Evolutionary conservation across 129 eudicot genomes (phyloP).

Genomic region (Oenanthe sinensis): DNA sequence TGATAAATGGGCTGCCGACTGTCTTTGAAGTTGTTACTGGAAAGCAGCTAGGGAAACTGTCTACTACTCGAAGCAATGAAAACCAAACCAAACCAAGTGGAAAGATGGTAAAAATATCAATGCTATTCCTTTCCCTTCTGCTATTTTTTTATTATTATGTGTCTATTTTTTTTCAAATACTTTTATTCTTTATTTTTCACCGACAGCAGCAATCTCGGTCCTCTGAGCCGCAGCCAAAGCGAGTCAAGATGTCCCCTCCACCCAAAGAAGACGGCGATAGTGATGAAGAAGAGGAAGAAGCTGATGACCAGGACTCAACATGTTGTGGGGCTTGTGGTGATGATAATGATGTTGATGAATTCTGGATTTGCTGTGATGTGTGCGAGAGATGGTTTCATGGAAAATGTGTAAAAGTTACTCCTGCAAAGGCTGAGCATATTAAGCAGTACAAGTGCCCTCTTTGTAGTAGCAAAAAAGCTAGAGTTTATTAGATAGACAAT

Average conservation of each 20-base stretch:
- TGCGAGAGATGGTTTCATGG: conserved; percentile 84
- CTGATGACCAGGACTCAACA: conserved; percentile 43
- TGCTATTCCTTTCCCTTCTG: neutral
- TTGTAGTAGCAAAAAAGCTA: conserved; percentile 55
- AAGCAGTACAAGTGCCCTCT: conserved; percentile 69
- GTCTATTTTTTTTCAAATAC: neutral
- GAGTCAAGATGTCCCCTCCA: conserved; percentile 21
- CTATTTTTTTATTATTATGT: neutral
- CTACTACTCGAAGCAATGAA: conserved; percentile 25
- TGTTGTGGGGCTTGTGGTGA: conserved; percentile 66
- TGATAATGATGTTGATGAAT: conserved; percentile 45
- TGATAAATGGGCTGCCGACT: conserved; percentile 64
- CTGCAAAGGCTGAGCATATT: conserved; percentile 66
- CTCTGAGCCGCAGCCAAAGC: conserved; percentile 24
- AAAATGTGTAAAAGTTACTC: conserved; percentile 66
- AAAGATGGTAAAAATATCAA: conserved; percentile 29
- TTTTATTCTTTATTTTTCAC: neutral
- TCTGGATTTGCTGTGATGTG: conserved; percentile 67
- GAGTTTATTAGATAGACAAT: conserved; percentile 19
- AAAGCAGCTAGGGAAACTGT: conserved; percentile 33
- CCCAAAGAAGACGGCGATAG: conserved; percentile 36
- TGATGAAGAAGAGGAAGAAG: conserved; percentile 42
- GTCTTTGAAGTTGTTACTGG: conserved; percentile 51
- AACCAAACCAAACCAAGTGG: conserved; percentile 46
- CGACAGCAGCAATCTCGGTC: conserved; percentile 36